phyloP scores from a whole-genome alignment of 192 early-diverging fungal species.

The Funneliformis geosporum region DNA sequence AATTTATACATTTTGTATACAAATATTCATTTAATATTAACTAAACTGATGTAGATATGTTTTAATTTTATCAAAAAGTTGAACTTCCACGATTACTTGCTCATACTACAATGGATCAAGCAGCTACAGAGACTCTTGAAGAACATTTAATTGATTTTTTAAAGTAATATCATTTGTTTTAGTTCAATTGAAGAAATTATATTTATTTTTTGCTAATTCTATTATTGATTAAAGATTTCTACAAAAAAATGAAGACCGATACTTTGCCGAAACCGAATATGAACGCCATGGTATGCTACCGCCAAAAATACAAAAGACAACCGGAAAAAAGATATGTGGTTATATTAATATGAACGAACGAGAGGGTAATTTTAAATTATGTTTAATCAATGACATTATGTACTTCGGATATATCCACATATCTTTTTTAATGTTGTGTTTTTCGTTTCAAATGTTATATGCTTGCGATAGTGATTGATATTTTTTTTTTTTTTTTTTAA shows the following conservation, averaged over 20 bases:
- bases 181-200: background rate
- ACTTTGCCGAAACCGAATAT: constrained; percentile 14
- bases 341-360: background rate
- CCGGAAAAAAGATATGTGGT: constrained; percentile 9
- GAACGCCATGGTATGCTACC: constrained; percentile 16
- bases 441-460: background rate
- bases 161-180: constrained; percentile 2
- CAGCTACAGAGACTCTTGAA: background rate
- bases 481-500: background rate
- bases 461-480: background rate
- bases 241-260: constrained; percentile 20
- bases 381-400: background rate
- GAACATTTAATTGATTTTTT: constrained; percentile 3
- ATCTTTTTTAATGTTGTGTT: background rate
- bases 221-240: background rate
- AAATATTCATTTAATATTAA: background rate
- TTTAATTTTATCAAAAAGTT: background rate
- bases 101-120: constrained; percentile 6
- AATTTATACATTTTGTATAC: background rate
- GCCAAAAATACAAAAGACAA: constrained; percentile 2
- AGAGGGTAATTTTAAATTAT: constrained; percentile 5
- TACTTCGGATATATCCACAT: background rate
- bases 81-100: constrained; percentile 7
- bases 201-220: background rate
- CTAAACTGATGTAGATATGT: background rate